Conservation (phyloP, 345 rosid genomes). For the Camelina laxa region DNA sequence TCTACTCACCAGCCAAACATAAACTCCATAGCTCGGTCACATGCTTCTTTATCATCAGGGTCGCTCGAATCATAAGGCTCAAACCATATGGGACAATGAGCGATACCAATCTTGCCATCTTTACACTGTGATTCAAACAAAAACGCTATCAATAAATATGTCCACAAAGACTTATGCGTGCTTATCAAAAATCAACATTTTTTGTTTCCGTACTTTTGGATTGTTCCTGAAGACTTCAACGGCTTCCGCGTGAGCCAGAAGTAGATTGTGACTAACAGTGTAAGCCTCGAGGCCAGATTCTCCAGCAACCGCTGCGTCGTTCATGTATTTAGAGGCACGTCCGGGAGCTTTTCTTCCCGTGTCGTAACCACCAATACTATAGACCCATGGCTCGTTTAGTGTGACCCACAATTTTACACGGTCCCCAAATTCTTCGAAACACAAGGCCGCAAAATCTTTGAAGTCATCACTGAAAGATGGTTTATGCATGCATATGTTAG, state of each 20-base stretch:
- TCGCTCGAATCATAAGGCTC: constrained; percentile 45
- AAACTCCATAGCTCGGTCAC: constrained; percentile 45
- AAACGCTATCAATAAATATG: constrained; percentile 13
- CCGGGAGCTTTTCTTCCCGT: constrained; percentile 47
- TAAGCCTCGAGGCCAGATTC: constrained; percentile 44
- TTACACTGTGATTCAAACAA: constrained; percentile 41
- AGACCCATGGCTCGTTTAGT: constrained; percentile 49
- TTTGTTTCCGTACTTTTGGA: constrained; percentile 32
- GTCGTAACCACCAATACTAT: constrained; percentile 46
- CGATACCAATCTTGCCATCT: constrained; percentile 48
- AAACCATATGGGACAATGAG: constrained; percentile 44
- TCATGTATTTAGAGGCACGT: constrained; percentile 48
- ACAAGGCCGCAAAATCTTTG: constrained; percentile 41
- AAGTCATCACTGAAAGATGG: constrained; percentile 44
- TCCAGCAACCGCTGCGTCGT: constrained; percentile 40
- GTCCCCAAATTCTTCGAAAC: constrained; percentile 50
- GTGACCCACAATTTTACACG: constrained; percentile 56
- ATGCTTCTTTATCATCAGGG: constrained; percentile 41
- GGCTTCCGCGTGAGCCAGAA: constrained; percentile 47
- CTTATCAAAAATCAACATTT: not conserved
- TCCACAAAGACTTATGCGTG: not conserved
- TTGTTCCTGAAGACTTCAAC: constrained; percentile 45
- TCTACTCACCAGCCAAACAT: constrained; percentile 47
- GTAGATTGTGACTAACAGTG: constrained; percentile 44
- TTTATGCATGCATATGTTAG: constrained; percentile 20